Conservation (phyloP, 352 stramenopile species). For the Pythium sp. region DNA sequence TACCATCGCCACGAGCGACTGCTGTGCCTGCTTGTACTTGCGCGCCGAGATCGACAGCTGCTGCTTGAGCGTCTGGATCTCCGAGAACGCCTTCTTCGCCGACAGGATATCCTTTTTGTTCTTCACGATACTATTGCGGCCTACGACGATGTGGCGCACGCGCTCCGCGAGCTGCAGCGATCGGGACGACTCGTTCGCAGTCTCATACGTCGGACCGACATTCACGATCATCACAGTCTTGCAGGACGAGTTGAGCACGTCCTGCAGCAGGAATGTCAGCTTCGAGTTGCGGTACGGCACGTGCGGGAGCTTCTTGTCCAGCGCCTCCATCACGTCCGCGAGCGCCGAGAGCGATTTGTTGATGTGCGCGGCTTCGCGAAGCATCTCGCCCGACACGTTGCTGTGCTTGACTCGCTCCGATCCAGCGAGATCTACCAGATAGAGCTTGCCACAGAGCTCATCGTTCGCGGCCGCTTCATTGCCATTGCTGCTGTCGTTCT, state of each 20-base stretch:
- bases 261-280: constrained; percentile 96
- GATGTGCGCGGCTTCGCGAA: constrained; percentile 78
- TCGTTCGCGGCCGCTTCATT: constrained; percentile 29
- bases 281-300: constrained; percentile 98
- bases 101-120: constrained; percentile 87
- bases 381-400: constrained; percentile 81
- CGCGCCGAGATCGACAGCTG: constrained; percentile 87
- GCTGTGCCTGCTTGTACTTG: constrained; percentile 87
- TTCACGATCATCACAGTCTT: constrained; percentile 96
- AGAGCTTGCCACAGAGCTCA: constrained; percentile 84
- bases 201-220: constrained; percentile 80
- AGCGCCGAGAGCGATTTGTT: constrained; percentile 92
- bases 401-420: constrained; percentile 92
- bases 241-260: constrained; percentile 86
- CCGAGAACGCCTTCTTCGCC: constrained; percentile 92
- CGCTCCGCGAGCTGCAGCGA: constrained; percentile 87
- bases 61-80: constrained; percentile 92
- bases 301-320: constrained; percentile 90
- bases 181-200: constrained; percentile 81
- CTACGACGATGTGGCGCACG: constrained; percentile 77
- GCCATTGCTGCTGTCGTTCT: constrained; percentile 21
- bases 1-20: constrained; percentile 89
- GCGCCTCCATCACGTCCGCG: constrained; percentile 90
- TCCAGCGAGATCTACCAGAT: constrained; percentile 92
- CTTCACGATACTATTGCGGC: constrained; percentile 76